These are phyloP conservation scores for Arachis monticola DNA, from an alignment of 331 rosid genomes.

Conservation along the genomic window DNA sequence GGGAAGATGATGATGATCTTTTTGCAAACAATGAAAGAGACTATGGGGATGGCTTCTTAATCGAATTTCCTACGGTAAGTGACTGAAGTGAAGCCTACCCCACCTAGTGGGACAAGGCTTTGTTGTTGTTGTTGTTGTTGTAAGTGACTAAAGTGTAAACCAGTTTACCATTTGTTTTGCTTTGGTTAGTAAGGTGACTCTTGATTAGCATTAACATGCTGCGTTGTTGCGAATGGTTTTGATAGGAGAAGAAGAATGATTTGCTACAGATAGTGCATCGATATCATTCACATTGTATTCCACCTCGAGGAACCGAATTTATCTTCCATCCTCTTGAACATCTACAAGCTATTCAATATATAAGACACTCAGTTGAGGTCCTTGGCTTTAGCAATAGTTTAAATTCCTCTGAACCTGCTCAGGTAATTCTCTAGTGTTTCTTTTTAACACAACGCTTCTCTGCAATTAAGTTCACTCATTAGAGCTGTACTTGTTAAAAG, in stretches of 20 bases:
- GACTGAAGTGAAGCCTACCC: background rate
- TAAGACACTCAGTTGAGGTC: conserved; percentile 61
- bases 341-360: conserved; percentile 77
- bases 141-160: conserved; percentile 40
- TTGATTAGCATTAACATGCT: conserved; percentile 41
- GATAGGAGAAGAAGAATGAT: conserved; percentile 79
- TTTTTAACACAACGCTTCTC: conserved; percentile 27
- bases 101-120: too few species aligned
- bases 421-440: conserved; percentile 55
- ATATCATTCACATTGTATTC: conserved; percentile 74
- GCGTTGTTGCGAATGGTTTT: conserved; percentile 38
- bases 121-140: too few species aligned
- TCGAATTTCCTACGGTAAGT: conserved; percentile 89
- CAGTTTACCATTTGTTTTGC: conserved; percentile 36
- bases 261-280: conserved; percentile 79
- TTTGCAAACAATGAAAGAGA: conserved; percentile 64
- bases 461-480: conserved; percentile 31
- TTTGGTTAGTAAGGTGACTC: conserved; percentile 34
- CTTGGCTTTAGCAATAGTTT: conserved; percentile 58
- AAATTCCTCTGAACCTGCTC: conserved; percentile 50
- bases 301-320: conserved; percentile 65
- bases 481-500: conserved; percentile 49
- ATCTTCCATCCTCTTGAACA: conserved; percentile 90
- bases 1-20: conserved; percentile 75
- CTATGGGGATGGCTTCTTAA: conserved; percentile 64